Evolutionary conservation across 164 flowering plant genomes (phyloP), one percentile per base, ranked within the genome.

Genomic region (Nymphaea thermarum): DNA sequence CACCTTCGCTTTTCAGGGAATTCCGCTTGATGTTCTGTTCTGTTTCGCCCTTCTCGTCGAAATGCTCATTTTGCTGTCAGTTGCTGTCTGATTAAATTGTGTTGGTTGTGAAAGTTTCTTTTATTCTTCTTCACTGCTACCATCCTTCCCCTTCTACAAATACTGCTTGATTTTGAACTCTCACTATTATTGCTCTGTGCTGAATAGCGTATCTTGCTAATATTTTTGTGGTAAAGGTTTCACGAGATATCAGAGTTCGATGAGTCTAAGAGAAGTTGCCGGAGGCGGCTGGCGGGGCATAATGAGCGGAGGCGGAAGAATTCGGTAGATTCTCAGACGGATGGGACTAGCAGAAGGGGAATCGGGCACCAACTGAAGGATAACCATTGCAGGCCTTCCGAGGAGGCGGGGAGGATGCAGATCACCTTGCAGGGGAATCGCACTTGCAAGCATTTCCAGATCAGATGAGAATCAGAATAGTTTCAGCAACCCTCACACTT

Each of bases 241-340:
- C 98, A 92, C 70, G 86, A 80, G 68, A 18, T 92, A n/a, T 73
- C 83, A n/a, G 91, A 89, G 79, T 92, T 92, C 65, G 98, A 92
- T 66, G 93, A 85, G 11, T 66, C 81, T 0, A 92, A 88, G 74
- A 89, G 88, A 76, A 92, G 96, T 65, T 91, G 98, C 57, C 85
- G 98, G n/a, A 80, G 82, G 73, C 88, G 94, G 57, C 73, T 91
- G 79, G 98, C 96, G 0, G 96, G 96, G 25, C 98, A 92, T 77
- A 92, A 92, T 63, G 91, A 89, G 77, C 82, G 98, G 43, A 86
- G 98, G 42, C 78, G 98, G 71, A 89, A 87, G 74, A 81, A 68
- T 72, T 69, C 74, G 16, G 43, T 86, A 14, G 93, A 87, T 3
- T 76, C 77, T 65, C 83, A 80, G 6, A 82, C 76, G 70, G 84